Evolutionary conservation across 2,329 filamentous ascomycete genomes (phyloP).

Genomic region (Chaetothyriales sp.): DNA sequence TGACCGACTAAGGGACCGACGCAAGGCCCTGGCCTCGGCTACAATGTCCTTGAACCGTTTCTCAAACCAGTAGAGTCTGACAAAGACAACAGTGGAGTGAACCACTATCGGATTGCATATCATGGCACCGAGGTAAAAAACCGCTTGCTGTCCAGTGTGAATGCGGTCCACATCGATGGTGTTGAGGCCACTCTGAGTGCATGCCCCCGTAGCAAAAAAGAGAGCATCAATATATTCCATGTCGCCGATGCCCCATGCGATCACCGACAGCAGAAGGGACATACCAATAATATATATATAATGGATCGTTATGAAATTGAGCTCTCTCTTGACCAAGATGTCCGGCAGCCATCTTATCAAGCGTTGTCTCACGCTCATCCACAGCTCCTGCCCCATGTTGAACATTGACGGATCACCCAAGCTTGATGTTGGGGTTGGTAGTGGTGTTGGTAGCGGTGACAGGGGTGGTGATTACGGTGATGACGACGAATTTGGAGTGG

Average conservation of each 20-base stretch:
- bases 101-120: conserved; percentile 71
- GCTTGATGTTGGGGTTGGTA: background rate
- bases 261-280: conserved; percentile 57
- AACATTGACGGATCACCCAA: background rate
- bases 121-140: conserved; percentile 57
- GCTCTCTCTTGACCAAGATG: conserved; percentile 22
- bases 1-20: conserved; percentile 52
- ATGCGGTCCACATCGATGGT: conserved; percentile 52
- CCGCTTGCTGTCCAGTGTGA: conserved; percentile 57
- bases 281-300: conserved; percentile 67
- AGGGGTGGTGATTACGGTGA: conserved; percentile 3
- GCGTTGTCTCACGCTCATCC: conserved; percentile 6
- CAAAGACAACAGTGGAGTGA: conserved; percentile 72
- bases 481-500: too few species aligned
- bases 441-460: background rate
- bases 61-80: conserved; percentile 95
- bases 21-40: conserved; percentile 51
- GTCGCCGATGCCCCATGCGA: conserved; percentile 52
- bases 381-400: background rate
- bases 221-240: conserved; percentile 74
- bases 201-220: conserved; percentile 69
- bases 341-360: conserved; percentile 24
- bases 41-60: conserved; percentile 82
- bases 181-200: conserved; percentile 88
- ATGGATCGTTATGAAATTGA: conserved; percentile 34